Percentiles rank a stretch among this genome's conserved stretches.
Evolutionary conservation across 768 basidiomycete species (phyloP).

Genomic region (Chalciporus chontae): DNA sequence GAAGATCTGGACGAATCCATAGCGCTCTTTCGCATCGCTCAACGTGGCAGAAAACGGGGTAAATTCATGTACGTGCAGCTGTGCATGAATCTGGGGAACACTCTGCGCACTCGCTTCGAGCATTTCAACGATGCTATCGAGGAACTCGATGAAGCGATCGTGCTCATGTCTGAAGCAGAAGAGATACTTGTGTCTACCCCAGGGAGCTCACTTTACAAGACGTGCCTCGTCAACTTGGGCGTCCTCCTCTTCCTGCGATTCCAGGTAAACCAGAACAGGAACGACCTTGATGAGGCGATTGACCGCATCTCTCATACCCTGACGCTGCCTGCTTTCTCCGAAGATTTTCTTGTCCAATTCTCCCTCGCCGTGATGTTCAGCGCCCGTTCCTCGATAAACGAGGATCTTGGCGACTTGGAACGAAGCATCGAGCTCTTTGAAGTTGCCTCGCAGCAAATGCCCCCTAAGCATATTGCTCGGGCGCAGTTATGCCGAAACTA

Average conservation of each 20-base stretch:
- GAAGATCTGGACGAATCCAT: constrained; percentile 27
- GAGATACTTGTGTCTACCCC: constrained; percentile 7
- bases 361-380: constrained; percentile 12
- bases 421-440: constrained; percentile 13
- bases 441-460: constrained; percentile 7
- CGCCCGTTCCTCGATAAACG: constrained; percentile 3
- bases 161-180: constrained; percentile 18
- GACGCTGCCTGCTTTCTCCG: constrained; percentile 4
- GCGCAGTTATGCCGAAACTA: constrained; percentile 8
- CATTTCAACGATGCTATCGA: constrained; percentile 1
- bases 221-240: constrained; percentile 9
- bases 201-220: constrained; percentile 3
- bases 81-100: constrained; percentile 16
- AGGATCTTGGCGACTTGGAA: constrained; percentile 12
- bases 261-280: constrained; percentile 1
- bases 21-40: constrained; percentile 10
- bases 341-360: constrained; percentile 3
- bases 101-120: constrained; percentile 12
- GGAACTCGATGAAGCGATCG: constrained; percentile 23
- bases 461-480: constrained; percentile 9
- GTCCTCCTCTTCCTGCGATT: constrained; percentile 16
- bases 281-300: constrained; percentile 19
- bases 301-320: constrained; percentile 6
- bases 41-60: constrained; percentile 6
- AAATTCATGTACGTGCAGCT: constrained; percentile 4